These are phyloP conservation scores for Phylloporus sp. DNA, from an alignment of 768 basidiomycete species.

Conservation along the genomic window DNA sequence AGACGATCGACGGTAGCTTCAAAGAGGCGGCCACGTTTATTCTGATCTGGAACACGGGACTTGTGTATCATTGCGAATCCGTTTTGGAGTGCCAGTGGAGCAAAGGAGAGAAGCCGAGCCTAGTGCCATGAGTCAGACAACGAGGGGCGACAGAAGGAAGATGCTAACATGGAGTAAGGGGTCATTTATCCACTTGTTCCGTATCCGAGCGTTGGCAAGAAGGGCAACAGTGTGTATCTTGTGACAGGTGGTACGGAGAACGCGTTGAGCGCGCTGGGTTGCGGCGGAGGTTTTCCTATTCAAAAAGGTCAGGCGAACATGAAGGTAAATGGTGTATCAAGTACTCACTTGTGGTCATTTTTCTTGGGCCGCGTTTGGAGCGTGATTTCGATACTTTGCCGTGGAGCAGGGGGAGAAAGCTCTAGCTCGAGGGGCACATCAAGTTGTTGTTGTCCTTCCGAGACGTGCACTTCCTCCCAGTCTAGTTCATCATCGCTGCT, in stretches of 20 bases:
- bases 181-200: constrained; percentile 87
- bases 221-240: constrained; percentile 87
- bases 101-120: constrained; percentile 86
- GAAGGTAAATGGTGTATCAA: background rate
- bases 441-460: constrained; percentile 27
- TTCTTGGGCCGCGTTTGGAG: constrained; percentile 45
- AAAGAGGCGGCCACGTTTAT: constrained; percentile 82
- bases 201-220: constrained; percentile 64
- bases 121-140: constrained; percentile 30
- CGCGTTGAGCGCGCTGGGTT: constrained; percentile 61
- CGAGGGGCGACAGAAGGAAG: background rate
- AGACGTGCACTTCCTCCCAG: constrained; percentile 76
- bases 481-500: constrained; percentile 66
- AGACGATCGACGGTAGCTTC: constrained; percentile 75
- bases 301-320: constrained; percentile 18
- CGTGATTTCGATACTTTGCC: constrained; percentile 66
- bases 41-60: constrained; percentile 72
- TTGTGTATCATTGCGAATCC: constrained; percentile 81
- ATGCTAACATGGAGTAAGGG: constrained; percentile 70
- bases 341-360: constrained; percentile 45
- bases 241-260: constrained; percentile 75
- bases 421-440: constrained; percentile 23
- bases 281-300: constrained; percentile 38
- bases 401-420: constrained; percentile 30
- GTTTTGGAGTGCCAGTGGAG: constrained; percentile 76